phyloP scores from a whole-genome alignment of 805 yeast species.

The Candida anglica region DNA sequence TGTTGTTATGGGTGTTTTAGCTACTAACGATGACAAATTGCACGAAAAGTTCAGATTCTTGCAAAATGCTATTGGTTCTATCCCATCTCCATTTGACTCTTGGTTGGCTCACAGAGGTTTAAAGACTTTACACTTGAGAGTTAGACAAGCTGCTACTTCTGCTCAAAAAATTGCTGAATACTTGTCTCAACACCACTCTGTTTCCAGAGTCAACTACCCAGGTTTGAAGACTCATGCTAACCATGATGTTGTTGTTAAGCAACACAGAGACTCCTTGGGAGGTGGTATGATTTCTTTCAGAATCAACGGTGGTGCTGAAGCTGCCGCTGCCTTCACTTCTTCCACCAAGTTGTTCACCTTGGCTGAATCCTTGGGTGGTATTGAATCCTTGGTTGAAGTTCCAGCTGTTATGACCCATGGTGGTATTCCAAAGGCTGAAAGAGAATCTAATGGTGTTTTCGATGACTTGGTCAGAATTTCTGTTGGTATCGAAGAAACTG shows the following conservation, averaged over 20 bases:
- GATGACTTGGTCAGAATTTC: conserved; percentile 80
- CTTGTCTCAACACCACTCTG: conserved; percentile 48
- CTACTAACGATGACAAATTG: conserved; percentile 58
- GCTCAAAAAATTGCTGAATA: conserved; percentile 71
- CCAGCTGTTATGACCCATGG: conserved; percentile 94
- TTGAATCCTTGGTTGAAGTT: conserved; percentile 80
- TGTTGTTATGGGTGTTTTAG: conserved; percentile 82
- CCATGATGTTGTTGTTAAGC: conserved; percentile 60
- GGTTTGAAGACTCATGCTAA: conserved; percentile 66
- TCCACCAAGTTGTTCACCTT: conserved; percentile 73
- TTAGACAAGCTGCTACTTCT: conserved; percentile 58
- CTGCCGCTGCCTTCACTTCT: conserved; percentile 71
- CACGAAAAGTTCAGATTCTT: conserved; percentile 67
- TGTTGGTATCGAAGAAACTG: conserved; percentile 83
- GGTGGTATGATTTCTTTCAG: conserved; percentile 92
- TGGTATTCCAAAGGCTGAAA: conserved; percentile 74
- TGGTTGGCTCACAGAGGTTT: conserved; percentile 93
- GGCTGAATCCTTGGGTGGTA: conserved; percentile 90
- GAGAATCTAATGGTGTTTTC: conserved; percentile 76
- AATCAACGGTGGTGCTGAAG: conserved; percentile 75
- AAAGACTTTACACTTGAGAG: conserved; percentile 81
- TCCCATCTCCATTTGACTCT: conserved; percentile 86
- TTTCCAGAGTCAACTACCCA: conserved; percentile 75
- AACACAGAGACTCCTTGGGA: conserved; percentile 81
- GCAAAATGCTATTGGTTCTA: conserved; percentile 85